Base-by-base conservation (phyloP, 305 asterid genomes). In the Fraxinus sp. region DNA sequence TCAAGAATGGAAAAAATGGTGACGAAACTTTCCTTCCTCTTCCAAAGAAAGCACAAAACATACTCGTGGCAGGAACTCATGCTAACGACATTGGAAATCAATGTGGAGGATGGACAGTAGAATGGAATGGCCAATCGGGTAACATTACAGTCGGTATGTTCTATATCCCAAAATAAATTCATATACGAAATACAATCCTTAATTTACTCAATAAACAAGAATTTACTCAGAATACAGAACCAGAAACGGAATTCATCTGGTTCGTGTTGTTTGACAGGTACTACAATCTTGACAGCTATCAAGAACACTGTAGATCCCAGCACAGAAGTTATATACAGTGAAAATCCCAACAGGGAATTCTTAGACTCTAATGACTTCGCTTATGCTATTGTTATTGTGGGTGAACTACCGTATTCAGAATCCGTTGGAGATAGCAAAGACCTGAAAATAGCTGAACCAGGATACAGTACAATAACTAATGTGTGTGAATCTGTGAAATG, bases 371-470 rank as follows among this genome's bases (percentile, higher is more conserved):
- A 82, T 22, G 57, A 85, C 35, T 85, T 84, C 8, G 22, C 84
- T 79, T 87, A 82, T 0, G 91, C 90, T 36, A 81, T 89, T 52
- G 90, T 89, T 1, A 85, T 87, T 9, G 90, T 89, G 46, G 91
- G 91, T 66, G 91, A 89, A 83, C 83, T 79, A 22, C 87, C 91
- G 14, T 89, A 84, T 32, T 81, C 91, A 10, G 91, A 89, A 84
- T 77, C 84, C 4, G 26, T 0, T 1, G 90, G 91, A 0, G 91
- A 89, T 76, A 87, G 79, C 84, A 35, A 81, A 18, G 79, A 89
- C 74, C 83, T 89, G 75, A 85, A 89, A 10, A 86, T 89, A 30
- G 83, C 88, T 16, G 86, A 86, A 70, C 90, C 90, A 7, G 92
- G 91, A 2, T 89, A 85, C 0, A 79, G 64, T 75, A 85, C 82